These are phyloP conservation scores for Sporothrix sp. DNA, from an alignment of 2,329 filamentous ascomycete genomes.

Conservation along the genomic window DNA sequence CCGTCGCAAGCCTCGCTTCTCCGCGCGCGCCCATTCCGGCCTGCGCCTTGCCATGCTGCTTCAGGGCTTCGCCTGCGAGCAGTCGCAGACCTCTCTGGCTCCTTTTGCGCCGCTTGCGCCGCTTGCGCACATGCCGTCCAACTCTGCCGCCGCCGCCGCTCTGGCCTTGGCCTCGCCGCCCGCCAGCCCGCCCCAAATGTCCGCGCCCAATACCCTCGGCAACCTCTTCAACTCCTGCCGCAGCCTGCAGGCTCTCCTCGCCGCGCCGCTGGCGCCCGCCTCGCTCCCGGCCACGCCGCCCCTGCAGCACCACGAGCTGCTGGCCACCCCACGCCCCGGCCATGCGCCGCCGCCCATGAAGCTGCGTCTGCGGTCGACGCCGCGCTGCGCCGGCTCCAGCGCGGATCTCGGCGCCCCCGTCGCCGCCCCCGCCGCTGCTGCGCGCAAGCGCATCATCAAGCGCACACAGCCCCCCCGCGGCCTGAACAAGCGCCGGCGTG, in stretches of 20 bases:
- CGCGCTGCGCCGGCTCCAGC: conserved; percentile 21
- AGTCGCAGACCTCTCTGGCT: conserved; percentile 9
- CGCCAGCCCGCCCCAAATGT: conserved; percentile 40
- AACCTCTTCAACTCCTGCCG: conserved; percentile 52
- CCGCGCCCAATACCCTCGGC: conserved; percentile 37
- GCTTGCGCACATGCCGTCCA: conserved; percentile 3
- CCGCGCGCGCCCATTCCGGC: neutral
- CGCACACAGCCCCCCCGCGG: conserved; percentile 35
- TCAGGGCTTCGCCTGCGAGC: conserved; percentile 16
- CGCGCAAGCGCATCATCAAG: conserved; percentile 42
- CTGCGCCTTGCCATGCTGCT: conserved; percentile 15
- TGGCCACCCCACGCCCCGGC: conserved; percentile 47
- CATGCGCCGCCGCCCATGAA: conserved; percentile 43
- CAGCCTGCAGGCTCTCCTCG: conserved; percentile 50
- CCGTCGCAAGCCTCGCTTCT: neutral
- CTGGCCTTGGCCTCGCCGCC: conserved; percentile 48
- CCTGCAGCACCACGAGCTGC: conserved; percentile 26
- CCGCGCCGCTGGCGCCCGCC: conserved; percentile 22
- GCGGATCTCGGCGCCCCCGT: conserved; percentile 9
- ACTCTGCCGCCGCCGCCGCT: conserved; percentile 1
- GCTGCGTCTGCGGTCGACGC: conserved; percentile 44
- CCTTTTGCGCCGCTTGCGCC: conserved; percentile 9
- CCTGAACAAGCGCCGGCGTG: conserved; percentile 44
- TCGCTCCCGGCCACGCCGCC: conserved; percentile 33
- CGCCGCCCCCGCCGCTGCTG: conserved; percentile 17